A percentile compares a stretch with the other conserved stretches of the same genome.
Evolutionary conservation across 371 early-diverging fungal species (phyloP).

Genomic region (Circinella umbellata): DNA sequence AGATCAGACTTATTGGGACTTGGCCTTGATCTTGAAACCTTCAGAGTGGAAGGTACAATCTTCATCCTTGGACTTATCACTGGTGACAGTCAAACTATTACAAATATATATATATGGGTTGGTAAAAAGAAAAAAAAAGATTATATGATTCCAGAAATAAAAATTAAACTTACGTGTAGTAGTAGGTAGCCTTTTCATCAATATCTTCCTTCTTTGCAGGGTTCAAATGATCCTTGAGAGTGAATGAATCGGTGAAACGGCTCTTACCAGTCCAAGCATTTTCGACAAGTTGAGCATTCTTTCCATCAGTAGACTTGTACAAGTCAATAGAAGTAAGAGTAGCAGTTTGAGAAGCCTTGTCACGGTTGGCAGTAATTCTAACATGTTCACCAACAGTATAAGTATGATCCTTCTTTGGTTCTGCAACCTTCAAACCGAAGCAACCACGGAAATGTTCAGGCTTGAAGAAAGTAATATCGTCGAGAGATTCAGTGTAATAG

Average conservation of each 20-base stretch:
- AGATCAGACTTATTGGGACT: no score
- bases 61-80: slow-evolving; percentile 11
- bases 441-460: slow-evolving; percentile 43
- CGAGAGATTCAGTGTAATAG: slow-evolving; percentile 45
- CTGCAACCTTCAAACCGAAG: slow-evolving; percentile 44
- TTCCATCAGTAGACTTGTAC: slow-evolving; percentile 37
- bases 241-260: slow-evolving; percentile 34
- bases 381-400: slow-evolving; percentile 35
- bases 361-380: slow-evolving; percentile 38
- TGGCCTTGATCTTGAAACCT: slow-evolving; percentile 17
- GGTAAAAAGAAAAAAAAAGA: no score
- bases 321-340: slow-evolving; percentile 41
- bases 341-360: slow-evolving; percentile 41
- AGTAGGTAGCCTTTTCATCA: slow-evolving; percentile 16
- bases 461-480: slow-evolving; percentile 37
- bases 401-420: slow-evolving; percentile 31
- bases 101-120: background rate
- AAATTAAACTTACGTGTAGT: slow-evolving; percentile 16
- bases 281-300: slow-evolving; percentile 20
- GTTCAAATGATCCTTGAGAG: slow-evolving; percentile 45
- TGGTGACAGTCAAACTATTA: slow-evolving; percentile 15
- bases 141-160: no score
- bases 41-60: slow-evolving; percentile 22
- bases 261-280: slow-evolving; percentile 40
- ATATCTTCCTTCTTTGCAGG: slow-evolving; percentile 24